phyloP scores from a whole-genome alignment of 768 basidiomycete genomes.

The Leucogyrophana mollusca region DNA sequence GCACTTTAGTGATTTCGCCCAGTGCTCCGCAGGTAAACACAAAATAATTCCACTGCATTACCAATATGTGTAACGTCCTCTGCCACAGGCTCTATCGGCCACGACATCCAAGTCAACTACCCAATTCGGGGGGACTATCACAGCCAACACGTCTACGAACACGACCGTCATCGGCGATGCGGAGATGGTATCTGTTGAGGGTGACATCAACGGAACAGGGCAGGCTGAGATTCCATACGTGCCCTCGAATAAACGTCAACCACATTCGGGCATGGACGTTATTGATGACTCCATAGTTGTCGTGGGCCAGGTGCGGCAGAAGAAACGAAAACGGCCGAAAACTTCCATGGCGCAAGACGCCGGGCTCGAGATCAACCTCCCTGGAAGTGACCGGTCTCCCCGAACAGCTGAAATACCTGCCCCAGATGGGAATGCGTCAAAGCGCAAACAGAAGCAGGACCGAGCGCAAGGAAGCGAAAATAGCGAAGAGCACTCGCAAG shows the following conservation, averaged over 20 bases:
- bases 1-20: conserved; percentile 60
- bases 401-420: neutral
- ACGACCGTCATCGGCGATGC: neutral
- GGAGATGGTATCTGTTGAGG: conserved; percentile 10
- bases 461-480: conserved; percentile 15
- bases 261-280: conserved; percentile 18
- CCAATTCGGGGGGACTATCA: neutral
- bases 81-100: too few species aligned
- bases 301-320: conserved; percentile 62
- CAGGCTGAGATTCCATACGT: conserved; percentile 78
- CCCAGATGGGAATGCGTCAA: conserved; percentile 6
- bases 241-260: conserved; percentile 57
- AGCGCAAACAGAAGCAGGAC: conserved; percentile 20
- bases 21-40: conserved; percentile 41
- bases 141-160: conserved; percentile 1
- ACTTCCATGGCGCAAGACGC: conserved; percentile 16
- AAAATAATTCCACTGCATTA: too few species aligned
- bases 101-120: neutral
- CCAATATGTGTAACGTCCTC: too few species aligned
- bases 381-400: neutral
- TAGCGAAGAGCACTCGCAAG: conserved; percentile 21
- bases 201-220: conserved; percentile 34
- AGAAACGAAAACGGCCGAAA: conserved; percentile 62
- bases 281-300: conserved; percentile 69
- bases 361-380: neutral